Percentiles rank a stretch among this genome's conserved stretches.
These are phyloP conservation scores for Fusarium continuum DNA, from an alignment of 2,329 filamentous ascomycete genomes.

Conservation along the genomic window DNA sequence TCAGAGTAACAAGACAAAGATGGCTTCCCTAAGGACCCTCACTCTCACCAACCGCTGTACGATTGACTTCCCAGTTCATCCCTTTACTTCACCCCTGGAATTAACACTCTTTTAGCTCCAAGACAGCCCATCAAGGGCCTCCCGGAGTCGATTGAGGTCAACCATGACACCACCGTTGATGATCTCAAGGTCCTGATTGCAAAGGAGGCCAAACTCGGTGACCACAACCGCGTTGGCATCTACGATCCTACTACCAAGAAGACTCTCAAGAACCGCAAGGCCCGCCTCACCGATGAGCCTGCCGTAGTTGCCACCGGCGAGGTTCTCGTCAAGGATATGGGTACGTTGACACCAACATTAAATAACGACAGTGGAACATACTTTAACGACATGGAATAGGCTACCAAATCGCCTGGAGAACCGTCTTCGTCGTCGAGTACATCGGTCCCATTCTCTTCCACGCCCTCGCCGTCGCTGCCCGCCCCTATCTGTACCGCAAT, in stretches of 20 bases:
- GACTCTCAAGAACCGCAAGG: slow-evolving; percentile 70
- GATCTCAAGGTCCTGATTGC: slow-evolving; percentile 67
- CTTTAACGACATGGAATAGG: slow-evolving; percentile 60
- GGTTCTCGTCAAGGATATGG: slow-evolving; percentile 92
- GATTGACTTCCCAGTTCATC: not conserved
- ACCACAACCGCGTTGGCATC: slow-evolving; percentile 70
- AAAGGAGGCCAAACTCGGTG: slow-evolving; percentile 58
- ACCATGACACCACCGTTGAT: slow-evolving; percentile 64
- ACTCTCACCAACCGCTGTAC: slow-evolving; percentile 56
- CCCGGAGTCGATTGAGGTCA: slow-evolving; percentile 60
- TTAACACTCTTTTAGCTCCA: slow-evolving; percentile 49
- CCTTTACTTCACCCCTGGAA: not conserved
- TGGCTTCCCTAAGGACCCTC: slow-evolving; percentile 50
- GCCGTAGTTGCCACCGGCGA: slow-evolving; percentile 60
- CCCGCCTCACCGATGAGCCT: slow-evolving; percentile 59
- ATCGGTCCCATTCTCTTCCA: slow-evolving; percentile 91
- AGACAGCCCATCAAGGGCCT: slow-evolving; percentile 64
- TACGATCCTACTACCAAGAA: slow-evolving; percentile 69
- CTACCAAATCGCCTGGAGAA: slow-evolving; percentile 88
- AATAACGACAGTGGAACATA: not conserved
- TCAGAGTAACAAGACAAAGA: slow-evolving; percentile 27
- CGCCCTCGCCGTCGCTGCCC: slow-evolving; percentile 74
- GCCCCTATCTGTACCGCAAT: slow-evolving; percentile 67
- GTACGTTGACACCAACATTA: slow-evolving; percentile 58
- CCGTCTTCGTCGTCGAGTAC: slow-evolving; percentile 96